Evolutionary conservation across 352 stramenopile genomes (phyloP), one percentile per base, ranked within the genome.

Genomic region (Pythium guiyangense): DNA sequence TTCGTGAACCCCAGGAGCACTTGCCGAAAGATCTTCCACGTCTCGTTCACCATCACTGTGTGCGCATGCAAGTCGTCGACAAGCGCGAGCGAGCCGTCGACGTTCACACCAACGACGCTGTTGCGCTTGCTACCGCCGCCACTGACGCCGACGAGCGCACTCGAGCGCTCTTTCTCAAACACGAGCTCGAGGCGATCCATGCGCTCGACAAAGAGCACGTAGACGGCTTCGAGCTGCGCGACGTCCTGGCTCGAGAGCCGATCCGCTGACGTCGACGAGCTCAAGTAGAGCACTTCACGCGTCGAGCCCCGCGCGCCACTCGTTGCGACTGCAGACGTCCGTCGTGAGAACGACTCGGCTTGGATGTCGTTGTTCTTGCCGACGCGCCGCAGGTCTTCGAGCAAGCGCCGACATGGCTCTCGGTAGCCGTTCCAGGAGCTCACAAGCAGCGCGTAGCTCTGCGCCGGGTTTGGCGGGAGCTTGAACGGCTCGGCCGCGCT

Each of bases 21-120:
- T 54, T 88, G 80, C 1, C 79, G 80, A n/a, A 93, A 83, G 31
- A 78, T 73, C 45, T 81, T 88, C 80, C 80, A 90, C 47, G 74
- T 80, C 64, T 88, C 80, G 44, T 86, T 78, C 31, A 88, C 77
- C 43, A 76, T 18, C 22, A 69, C 27, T 4, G 53, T 54, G 54
- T 55, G 64, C 9, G 65, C 48, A 34, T 82, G 65, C 1, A 70
- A 55, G 17, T 82, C 65, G 18, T 88, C 66, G 20, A 70, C 64
- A 10, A 84, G 54, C 15, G 62, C 51, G 29, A 72, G 15, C 6
- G 64, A 59, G 2, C 49, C 69, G 10, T 68, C 63, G 14, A 29
- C 54, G 6, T 57, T 66, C 9, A 54, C 52, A 12, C 35, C 45
- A 6, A 70, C 62, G 55, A 69, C 77, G 17, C 59, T 74, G 25